Evolutionary conservation across 2,329 filamentous ascomycete species (phyloP), one percentile per base, ranked within the genome.

Genomic region (Cryphonectria parasitica): DNA sequence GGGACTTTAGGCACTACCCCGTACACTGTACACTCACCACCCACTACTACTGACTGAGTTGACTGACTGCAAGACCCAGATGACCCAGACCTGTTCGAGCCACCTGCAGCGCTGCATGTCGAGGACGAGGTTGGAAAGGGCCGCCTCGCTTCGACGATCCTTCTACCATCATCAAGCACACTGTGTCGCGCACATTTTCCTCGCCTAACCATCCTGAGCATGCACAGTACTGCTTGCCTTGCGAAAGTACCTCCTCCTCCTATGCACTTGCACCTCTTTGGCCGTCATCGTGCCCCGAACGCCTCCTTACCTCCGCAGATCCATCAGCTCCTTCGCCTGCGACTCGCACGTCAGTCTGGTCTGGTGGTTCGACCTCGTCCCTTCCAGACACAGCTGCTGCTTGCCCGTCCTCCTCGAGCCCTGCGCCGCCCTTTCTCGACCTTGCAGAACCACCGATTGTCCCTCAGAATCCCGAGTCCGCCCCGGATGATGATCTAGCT

Each of bases 1-100:
- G 68, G 65, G 70, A 71, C 22, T 49, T 71, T 70, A 71, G 69
- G 63, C 69, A 66, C 71, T 71, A 69, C 71, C 71, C 69, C 71
- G 71, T 69, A 66, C 63, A 60, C 69, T 69, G 71, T 54, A 54
- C n/a, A 54, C n/a, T 11, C 10, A 31, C 19, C 45, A 31, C 7
- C 45, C 45, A n/a, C 19, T n/a, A n/a, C 43, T 45, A 43, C 43
- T 45, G 45, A 49, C 45, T 49, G 45, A 22, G 19, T 8, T 7
- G 15, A 31, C 28, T 2, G 36, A 39, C 36, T 39, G 36, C 36
- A 19, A 41, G 61, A 25, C 34, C 61, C 61, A 64, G 41, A 64
- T 64, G 61, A 39, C 61, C 36, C 63, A 64, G 63, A 34, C 63
- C 63, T 43, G 10, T 64, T 45, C 41, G 41, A 45, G 43, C 43